A percentile compares a stretch with the other conserved stretches of the same genome.
phyloP scores from a whole-genome alignment of 2,329 filamentous ascomycete species.

The Seiridium cupressi region DNA sequence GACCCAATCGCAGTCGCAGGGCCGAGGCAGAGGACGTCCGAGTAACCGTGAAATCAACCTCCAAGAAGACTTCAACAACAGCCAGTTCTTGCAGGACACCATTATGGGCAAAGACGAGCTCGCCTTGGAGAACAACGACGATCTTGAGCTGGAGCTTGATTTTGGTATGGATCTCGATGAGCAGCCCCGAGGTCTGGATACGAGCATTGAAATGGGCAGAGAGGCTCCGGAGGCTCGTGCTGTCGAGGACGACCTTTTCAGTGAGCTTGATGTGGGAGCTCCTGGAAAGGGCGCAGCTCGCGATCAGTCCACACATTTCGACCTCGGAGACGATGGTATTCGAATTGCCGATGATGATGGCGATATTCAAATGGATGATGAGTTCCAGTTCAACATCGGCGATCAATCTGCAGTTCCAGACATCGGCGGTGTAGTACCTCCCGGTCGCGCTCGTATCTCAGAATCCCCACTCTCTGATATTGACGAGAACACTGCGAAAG shows the following conservation, averaged over 20 bases:
- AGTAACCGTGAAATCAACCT: constrained; percentile 66
- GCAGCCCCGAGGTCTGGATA: constrained; percentile 46
- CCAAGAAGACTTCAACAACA: constrained; percentile 68
- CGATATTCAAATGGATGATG: constrained; percentile 61
- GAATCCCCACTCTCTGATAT: constrained; percentile 71
- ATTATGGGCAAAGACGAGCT: constrained; percentile 58
- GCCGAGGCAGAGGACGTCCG: constrained; percentile 40
- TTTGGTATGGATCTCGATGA: constrained; percentile 74
- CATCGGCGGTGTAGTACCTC: constrained; percentile 41
- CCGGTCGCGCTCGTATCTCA: constrained; percentile 60
- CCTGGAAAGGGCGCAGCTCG: constrained; percentile 56
- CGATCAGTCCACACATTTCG: constrained; percentile 54
- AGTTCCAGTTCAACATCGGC: constrained; percentile 63
- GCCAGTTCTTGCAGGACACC: constrained; percentile 75
- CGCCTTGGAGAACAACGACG: constrained; percentile 56
- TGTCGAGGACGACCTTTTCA: constrained; percentile 68
- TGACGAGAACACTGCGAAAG: constrained; percentile 59
- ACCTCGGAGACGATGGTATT: constrained; percentile 52
- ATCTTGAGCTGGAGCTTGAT: constrained; percentile 71
- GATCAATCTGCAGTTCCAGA: constrained; percentile 58
- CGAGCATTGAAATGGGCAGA: constrained; percentile 86
- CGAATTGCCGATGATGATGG: constrained; percentile 64
- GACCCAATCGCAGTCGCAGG: constrained; percentile 56
- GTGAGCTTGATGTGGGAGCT: constrained; percentile 59
- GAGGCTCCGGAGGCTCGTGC: constrained; percentile 70